phyloP scores from a whole-genome alignment of 805 yeast species.

The Suhomyces emberorum region DNA sequence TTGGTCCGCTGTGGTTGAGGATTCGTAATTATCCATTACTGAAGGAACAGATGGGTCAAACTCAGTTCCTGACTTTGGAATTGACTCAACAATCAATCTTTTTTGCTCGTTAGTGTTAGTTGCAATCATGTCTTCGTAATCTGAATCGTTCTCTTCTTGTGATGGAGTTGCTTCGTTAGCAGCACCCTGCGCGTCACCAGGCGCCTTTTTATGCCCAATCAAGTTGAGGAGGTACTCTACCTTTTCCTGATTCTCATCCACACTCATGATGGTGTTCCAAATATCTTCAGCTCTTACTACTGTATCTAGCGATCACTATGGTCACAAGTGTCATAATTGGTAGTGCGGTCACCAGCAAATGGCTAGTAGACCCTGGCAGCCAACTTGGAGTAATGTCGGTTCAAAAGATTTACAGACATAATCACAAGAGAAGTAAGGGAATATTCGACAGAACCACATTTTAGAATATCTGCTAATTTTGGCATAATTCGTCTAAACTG shows the following conservation, averaged over 20 bases:
- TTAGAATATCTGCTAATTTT: no score
- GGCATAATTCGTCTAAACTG: no score
- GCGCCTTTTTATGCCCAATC: slow-evolving; percentile 14
- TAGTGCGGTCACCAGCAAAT: no score
- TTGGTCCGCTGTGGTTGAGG: slow-evolving; percentile 11
- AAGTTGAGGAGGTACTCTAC: slow-evolving; percentile 17
- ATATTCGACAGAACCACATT: no score
- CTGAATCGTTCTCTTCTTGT: slow-evolving; percentile 9
- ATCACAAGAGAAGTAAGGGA: no score
- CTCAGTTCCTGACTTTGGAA: slow-evolving; percentile 2
- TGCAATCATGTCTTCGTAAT: slow-evolving; percentile 19
- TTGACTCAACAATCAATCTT: slow-evolving; percentile 1
- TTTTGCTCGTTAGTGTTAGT: slow-evolving; percentile 1
- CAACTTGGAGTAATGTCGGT: no score
- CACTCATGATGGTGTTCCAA: no score
- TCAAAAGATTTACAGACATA: no score
- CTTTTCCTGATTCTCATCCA: slow-evolving; percentile 6
- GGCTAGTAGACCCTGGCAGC: no score
- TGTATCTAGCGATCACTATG: no score
- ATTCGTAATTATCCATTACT: slow-evolving; percentile 8
- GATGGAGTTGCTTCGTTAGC: background rate
- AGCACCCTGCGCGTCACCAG: slow-evolving; percentile 2
- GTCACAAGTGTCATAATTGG: no score
- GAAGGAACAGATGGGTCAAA: slow-evolving; percentile 8
- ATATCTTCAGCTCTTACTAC: no score